phyloP scores from a whole-genome alignment of 257 asterid species.

The Apocynum venetum region DNA sequence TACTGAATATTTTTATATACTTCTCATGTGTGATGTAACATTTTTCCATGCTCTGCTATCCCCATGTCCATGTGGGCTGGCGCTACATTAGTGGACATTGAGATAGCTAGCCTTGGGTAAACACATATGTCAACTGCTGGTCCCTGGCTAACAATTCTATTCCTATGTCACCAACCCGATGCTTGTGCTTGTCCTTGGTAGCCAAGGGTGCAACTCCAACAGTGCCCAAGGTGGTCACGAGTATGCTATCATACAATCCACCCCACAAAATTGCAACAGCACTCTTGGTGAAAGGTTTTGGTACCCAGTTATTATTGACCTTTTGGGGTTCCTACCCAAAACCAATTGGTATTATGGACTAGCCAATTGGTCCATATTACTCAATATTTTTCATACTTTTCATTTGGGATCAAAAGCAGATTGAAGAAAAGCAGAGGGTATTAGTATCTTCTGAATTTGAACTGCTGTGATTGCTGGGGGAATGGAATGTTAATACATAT shows the following conservation, averaged over 20 bases:
- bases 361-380: neutral
- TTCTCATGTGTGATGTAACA: neutral
- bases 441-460: neutral
- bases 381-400: neutral
- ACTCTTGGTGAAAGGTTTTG: neutral
- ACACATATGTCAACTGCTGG: neutral
- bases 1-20: neutral
- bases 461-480: neutral
- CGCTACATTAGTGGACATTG: neutral
- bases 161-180: neutral
- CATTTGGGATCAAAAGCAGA: neutral
- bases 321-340: neutral
- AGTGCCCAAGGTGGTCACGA: neutral
- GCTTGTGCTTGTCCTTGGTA: neutral
- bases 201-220: neutral
- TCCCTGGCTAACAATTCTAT: neutral
- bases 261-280: neutral
- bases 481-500: neutral
- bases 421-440: neutral
- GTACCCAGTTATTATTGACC: neutral
- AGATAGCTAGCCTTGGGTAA: neutral
- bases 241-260: neutral
- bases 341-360: neutral
- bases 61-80: neutral
- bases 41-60: neutral